phyloP scores from a whole-genome alignment of 2,329 filamentous ascomycete genomes.

The Purpureocillium takamizusanense region DNA sequence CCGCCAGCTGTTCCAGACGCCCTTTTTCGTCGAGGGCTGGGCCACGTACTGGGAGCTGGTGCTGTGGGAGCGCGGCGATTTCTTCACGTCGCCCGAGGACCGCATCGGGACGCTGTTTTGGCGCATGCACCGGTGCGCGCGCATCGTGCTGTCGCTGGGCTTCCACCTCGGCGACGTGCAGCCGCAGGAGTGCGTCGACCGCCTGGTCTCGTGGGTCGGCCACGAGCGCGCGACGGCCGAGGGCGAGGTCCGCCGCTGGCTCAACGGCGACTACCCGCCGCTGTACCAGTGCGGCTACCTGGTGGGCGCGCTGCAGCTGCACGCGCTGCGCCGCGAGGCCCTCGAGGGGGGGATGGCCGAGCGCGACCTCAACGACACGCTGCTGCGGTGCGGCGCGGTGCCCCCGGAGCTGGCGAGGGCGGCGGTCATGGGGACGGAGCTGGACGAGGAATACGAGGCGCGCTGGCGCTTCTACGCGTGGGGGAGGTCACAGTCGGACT shows the following conservation, averaged over 20 bases:
- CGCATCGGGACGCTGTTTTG: slow-evolving; percentile 51
- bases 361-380: slow-evolving; percentile 45
- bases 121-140: slow-evolving; percentile 52
- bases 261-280: slow-evolving; percentile 46
- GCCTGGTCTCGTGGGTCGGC: slow-evolving; percentile 46
- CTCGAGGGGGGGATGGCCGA: slow-evolving; percentile 31
- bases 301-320: slow-evolving; percentile 48
- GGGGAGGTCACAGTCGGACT: too few species aligned
- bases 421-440: slow-evolving; percentile 29
- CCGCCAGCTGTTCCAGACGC: slow-evolving; percentile 42
- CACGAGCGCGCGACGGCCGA: slow-evolving; percentile 52
- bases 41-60: slow-evolving; percentile 54
- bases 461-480: slow-evolving; percentile 39
- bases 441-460: slow-evolving; percentile 33
- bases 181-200: slow-evolving; percentile 44
- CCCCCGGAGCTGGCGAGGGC: slow-evolving; percentile 45
- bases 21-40: slow-evolving; percentile 54
- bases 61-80: slow-evolving; percentile 44
- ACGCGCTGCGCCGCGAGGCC: slow-evolving; percentile 38
- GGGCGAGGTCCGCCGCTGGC: slow-evolving; percentile 48
- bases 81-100: slow-evolving; percentile 40
- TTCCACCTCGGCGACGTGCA: slow-evolving; percentile 48
- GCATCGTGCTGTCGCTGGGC: slow-evolving; percentile 48
- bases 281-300: slow-evolving; percentile 53
- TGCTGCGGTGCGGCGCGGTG: slow-evolving; percentile 43